Evolutionary conservation across 768 basidiomycete genomes (phyloP).

Genomic region (Gyrodon lividus): DNA sequence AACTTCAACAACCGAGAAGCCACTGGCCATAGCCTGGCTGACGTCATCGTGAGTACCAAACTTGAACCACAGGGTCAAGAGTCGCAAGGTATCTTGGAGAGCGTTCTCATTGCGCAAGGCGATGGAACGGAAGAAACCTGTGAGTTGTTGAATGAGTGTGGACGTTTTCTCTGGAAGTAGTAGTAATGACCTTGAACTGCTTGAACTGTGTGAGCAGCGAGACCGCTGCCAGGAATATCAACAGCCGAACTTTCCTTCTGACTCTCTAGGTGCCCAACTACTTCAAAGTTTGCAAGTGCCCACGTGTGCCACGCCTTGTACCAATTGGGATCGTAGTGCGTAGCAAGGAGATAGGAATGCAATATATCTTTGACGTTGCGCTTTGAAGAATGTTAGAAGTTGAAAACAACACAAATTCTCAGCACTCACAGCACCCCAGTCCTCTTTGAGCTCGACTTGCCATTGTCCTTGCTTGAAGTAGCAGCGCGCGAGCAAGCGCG

Average conservation of each 20-base stretch:
- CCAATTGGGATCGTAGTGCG: conserved; percentile 92
- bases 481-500: conserved; percentile 90
- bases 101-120: conserved; percentile 86
- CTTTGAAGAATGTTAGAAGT: conserved; percentile 39
- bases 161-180: background rate
- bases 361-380: conserved; percentile 80
- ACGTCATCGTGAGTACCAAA: conserved; percentile 90
- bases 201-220: conserved; percentile 85
- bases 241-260: conserved; percentile 53
- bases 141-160: conserved; percentile 7
- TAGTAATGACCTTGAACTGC: conserved; percentile 74
- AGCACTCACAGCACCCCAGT: conserved; percentile 70
- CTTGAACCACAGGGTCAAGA: conserved; percentile 98
- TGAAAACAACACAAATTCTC: background rate
- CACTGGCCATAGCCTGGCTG: conserved; percentile 81
- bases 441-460: conserved; percentile 79
- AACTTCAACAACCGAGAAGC: conserved; percentile 86
- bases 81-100: conserved; percentile 88
- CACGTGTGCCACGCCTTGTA: conserved; percentile 99
- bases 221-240: conserved; percentile 58
- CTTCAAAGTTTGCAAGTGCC: conserved; percentile 96
- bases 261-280: conserved; percentile 77
- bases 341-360: conserved; percentile 81
- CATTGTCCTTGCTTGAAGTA: conserved; percentile 96
- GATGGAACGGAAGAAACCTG: conserved; percentile 95